A percentile compares a stretch with the other conserved stretches of the same genome.
These are phyloP conservation scores for Wickerhamiella domercqiae DNA, from an alignment of 805 yeast genomes.

Conservation along the genomic window DNA sequence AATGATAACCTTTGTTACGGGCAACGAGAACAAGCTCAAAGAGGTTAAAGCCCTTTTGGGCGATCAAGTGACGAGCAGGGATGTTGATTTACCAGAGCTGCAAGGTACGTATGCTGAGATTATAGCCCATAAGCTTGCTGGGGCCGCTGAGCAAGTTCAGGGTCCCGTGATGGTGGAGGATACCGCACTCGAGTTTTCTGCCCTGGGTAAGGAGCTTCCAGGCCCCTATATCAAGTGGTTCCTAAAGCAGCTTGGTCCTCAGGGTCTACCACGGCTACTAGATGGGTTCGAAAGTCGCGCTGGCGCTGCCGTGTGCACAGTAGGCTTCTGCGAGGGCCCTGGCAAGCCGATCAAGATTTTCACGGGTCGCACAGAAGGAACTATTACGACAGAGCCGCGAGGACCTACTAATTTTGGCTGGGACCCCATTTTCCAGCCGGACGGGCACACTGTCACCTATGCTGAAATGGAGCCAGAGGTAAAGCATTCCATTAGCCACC, in stretches of 20 bases:
- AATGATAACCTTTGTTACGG: slow-evolving; percentile 60
- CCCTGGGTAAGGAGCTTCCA: slow-evolving; percentile 60
- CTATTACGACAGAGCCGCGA: slow-evolving; percentile 48
- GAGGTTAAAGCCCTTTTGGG: slow-evolving; percentile 67
- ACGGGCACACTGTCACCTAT: slow-evolving; percentile 53
- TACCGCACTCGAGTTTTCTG: slow-evolving; percentile 74
- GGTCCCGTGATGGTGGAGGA: slow-evolving; percentile 94
- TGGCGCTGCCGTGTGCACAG: slow-evolving; percentile 82
- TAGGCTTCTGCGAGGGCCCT: slow-evolving; percentile 79
- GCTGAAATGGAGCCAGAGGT: slow-evolving; percentile 72
- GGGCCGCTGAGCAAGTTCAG: slow-evolving; percentile 44
- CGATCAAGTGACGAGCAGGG: slow-evolving; percentile 37
- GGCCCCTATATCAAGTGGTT: slow-evolving; percentile 97
- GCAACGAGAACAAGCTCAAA: slow-evolving; percentile 72
- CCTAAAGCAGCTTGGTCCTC: slow-evolving; percentile 54
- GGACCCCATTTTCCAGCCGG: slow-evolving; percentile 83
- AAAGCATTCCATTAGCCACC: slow-evolving; percentile 75
- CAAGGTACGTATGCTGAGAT: slow-evolving; percentile 82
- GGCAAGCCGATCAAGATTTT: slow-evolving; percentile 58
- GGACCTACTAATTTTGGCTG: slow-evolving; percentile 85
- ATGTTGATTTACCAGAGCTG: slow-evolving; percentile 73
- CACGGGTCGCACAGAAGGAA: slow-evolving; percentile 74
- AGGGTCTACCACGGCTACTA: slow-evolving; percentile 63
- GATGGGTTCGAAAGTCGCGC: slow-evolving; percentile 67
- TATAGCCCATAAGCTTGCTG: slow-evolving; percentile 59